Evolutionary conservation across 1,284 basidiomycete species (phyloP), one percentile per base, ranked within the genome.

Genomic region (Sporisorium scitamineum): DNA sequence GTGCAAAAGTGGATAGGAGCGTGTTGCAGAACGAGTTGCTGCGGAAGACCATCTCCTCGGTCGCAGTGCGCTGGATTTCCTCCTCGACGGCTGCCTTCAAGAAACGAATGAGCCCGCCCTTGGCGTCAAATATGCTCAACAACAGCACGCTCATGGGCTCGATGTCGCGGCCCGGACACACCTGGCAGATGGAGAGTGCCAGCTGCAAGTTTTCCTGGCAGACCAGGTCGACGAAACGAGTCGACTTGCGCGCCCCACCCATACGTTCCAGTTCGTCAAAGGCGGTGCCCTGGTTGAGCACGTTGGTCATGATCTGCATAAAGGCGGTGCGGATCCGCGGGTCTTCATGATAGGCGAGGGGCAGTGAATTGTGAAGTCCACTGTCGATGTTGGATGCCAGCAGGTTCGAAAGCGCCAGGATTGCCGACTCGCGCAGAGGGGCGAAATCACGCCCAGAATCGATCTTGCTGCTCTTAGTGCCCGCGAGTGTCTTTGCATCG

Each of bases 341-440:
- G 80, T 95, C 92, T 29, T 88, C 87, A 79, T 94, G 91, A 79
- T 94, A 95, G 3, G 92, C 93, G 61, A 93, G 87, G 2, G 90
- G 87, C 29, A 96, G 89, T 80, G 92, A 94, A 84, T 94, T 93
- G 85, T 95, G 94, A 78, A 96, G 90, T 14, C 94, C 94, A 73
- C 90, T 92, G 80, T 96, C 93, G 32, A 93, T 92, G 82, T 96
- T 97, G 20, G 93, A 90, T 27, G 90, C 90, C 61, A 96, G 90
- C 7, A 96, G 88, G 72, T 94, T 90, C 0, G 94, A 90, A 3
- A 96, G 89, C 0, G 92, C 93, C 26, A 79, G 42, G 52, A 83
- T 82, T 11, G 81, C 81, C 11, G 76, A 80, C 20, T 79, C 71
- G 20, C 79, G 77, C 9, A 83, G 54, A 18, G 78, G 76, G 5